Base-by-base conservation (phyloP, 208 protist species). In the Leishmania arabica region DNA sequence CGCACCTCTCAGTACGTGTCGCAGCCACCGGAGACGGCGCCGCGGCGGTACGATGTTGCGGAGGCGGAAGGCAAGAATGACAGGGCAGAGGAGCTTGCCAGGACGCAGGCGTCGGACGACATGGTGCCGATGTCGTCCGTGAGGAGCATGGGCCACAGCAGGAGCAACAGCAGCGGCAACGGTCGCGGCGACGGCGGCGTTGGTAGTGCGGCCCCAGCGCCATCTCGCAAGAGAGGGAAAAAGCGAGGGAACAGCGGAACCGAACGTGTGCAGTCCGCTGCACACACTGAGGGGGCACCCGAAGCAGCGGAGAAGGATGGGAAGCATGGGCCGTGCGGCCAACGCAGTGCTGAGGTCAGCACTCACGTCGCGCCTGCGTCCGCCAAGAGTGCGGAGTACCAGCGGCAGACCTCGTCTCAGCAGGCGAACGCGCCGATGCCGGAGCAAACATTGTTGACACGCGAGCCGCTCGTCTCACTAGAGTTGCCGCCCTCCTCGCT, bases 141-240 rank as follows among this genome's bases (percentile, higher is more conserved):
- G 71, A 72, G 45, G 24, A 45, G 40, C n/a, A 2, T 21, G 40
- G 69, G 21, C 27, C 45, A 51, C 72, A 58, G 51, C 74, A 65
- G 74, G 42, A 83, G 51, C 78, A 86, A 34, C 65, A 76, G 74
- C 56, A 45, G 74, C 40, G 53, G 73, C 73, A 47, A 47, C 40
- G 54, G 24, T 34, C 74, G 5, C 31, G 40, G 49, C 6, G 37
- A 77, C 34, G 56, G 37, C 40, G 40, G 24, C 34, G 66, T 31
- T 72, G 49, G 58, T 34, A 65, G 64, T 81, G 58, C 47, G 8
- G 75, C 77, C 58, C 49, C 75, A 68, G 54, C 54, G 62, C 71
- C n/a, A 45, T 85, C 74, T 49, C 76, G 81, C 2, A 85, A 78
- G 49, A 79, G 37, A 37, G 70, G 62, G 58, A 85, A 77, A 40